A percentile compares a stretch with the other conserved stretches of the same genome.
phyloP scores from a whole-genome alignment of 129 eudicot genomes.

The Cynara cardunculus region DNA sequence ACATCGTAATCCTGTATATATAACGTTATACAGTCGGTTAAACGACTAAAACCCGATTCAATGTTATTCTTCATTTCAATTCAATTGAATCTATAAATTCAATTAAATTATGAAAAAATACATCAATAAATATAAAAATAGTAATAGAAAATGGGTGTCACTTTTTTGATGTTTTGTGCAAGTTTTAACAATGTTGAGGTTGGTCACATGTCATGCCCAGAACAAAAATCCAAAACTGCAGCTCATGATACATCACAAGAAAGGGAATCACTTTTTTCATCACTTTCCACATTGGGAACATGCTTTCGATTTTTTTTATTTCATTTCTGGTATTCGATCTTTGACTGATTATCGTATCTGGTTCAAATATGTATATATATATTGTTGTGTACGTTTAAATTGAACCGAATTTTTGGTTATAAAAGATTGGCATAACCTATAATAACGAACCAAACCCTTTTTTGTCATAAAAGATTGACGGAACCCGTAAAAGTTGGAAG shows the following conservation, averaged over 20 bases:
- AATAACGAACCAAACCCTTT: background rate
- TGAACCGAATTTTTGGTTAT: background rate
- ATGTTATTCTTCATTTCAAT: background rate
- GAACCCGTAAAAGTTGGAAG: background rate
- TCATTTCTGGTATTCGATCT: background rate
- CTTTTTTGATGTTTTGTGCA: constrained; percentile 30
- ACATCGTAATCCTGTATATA: constrained; percentile 64
- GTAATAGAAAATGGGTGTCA: constrained; percentile 6
- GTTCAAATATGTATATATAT: too few relatives aligned
- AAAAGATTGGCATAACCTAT: background rate
- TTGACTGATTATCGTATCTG: background rate
- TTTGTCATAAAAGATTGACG: background rate
- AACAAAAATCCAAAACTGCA: constrained; percentile 31
- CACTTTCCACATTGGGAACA: constrained; percentile 35
- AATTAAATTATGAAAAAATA: background rate
- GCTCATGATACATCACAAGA: constrained; percentile 30
- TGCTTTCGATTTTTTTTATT: background rate
- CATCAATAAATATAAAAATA: background rate
- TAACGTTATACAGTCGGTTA: background rate
- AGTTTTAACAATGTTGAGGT: constrained; percentile 23
- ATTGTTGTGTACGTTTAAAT: background rate
- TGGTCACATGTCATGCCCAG: constrained; percentile 32
- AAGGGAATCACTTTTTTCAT: constrained; percentile 23
- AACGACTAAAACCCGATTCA: background rate
- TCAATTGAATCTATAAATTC: background rate